These are phyloP conservation scores for Claviceps paspali DNA, from an alignment of 2,329 filamentous ascomycete genomes.

Conservation along the genomic window DNA sequence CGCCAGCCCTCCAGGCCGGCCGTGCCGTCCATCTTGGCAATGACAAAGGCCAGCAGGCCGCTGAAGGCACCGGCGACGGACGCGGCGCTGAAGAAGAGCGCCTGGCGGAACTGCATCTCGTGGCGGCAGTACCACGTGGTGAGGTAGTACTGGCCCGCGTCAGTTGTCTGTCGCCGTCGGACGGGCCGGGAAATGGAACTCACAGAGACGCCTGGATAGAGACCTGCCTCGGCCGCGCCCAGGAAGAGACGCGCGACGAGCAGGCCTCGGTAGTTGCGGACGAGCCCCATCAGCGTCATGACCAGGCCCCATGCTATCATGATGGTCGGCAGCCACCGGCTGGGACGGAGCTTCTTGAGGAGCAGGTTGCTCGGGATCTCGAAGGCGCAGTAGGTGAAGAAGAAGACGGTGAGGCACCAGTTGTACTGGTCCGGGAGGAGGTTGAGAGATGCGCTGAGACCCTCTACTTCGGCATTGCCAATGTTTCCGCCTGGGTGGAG, in stretches of 20 bases:
- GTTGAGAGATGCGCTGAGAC: slow-evolving; percentile 33
- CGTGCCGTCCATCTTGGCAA: slow-evolving; percentile 53
- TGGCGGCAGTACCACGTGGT: slow-evolving; percentile 46
- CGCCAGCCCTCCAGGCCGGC: slow-evolving; percentile 44
- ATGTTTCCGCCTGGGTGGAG: slow-evolving; percentile 37
- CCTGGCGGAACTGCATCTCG: slow-evolving; percentile 39
- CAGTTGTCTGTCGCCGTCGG: too few species aligned
- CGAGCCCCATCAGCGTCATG: slow-evolving; percentile 39
- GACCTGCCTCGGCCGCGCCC: slow-evolving; percentile 50
- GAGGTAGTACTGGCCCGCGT: slow-evolving; percentile 31
- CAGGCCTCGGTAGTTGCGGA: slow-evolving; percentile 30
- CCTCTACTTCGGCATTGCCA: slow-evolving; percentile 51
- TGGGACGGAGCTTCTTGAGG: slow-evolving; percentile 58
- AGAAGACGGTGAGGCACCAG: slow-evolving; percentile 55
- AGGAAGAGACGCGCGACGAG: slow-evolving; percentile 39
- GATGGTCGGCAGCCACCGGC: slow-evolving; percentile 59
- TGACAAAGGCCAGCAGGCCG: slow-evolving; percentile 55
- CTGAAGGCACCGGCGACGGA: slow-evolving; percentile 67
- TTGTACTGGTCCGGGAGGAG: slow-evolving; percentile 59
- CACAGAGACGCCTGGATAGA: slow-evolving; percentile 48
- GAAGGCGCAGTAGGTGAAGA: slow-evolving; percentile 61
- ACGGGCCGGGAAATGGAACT: slow-evolving; percentile 8
- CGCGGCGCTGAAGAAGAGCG: slow-evolving; percentile 78
- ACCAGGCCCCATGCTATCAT: slow-evolving; percentile 46
- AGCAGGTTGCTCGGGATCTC: slow-evolving; percentile 66